These are phyloP conservation scores for Persicaria tinctoria DNA, from an alignment of 148 eudicot species.

Conservation along the genomic window DNA sequence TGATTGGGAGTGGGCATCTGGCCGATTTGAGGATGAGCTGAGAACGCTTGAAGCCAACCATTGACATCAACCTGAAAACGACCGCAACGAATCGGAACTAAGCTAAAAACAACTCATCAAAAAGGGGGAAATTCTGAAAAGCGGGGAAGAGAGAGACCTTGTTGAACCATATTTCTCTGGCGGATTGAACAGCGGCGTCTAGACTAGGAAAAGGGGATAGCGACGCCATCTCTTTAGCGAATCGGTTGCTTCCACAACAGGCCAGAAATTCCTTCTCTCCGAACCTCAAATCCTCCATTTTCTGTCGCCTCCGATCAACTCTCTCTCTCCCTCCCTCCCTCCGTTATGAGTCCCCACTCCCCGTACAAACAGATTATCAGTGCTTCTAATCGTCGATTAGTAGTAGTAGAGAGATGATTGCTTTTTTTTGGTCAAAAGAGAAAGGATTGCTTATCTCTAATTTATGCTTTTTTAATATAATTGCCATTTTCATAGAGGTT, in stretches of 20 bases:
- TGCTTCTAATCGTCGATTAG: too few species aligned
- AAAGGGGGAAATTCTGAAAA: background rate
- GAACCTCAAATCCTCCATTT: slow-evolving; percentile 6
- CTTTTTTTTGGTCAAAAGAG: too few species aligned
- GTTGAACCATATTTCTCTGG: slow-evolving; percentile 80
- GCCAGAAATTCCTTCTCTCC: slow-evolving; percentile 29
- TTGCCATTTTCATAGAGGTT: too few species aligned
- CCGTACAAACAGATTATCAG: too few species aligned
- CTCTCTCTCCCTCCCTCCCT: background rate
- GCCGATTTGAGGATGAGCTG: slow-evolving; percentile 89
- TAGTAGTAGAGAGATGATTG: too few species aligned
- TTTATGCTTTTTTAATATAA: too few species aligned
- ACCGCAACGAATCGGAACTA: background rate
- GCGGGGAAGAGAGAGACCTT: slow-evolving; percentile 30
- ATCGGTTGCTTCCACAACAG: slow-evolving; percentile 73
- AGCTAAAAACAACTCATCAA: background rate
- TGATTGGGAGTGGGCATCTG: slow-evolving; percentile 31
- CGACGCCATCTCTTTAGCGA: slow-evolving; percentile 56
- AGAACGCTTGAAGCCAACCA: slow-evolving; percentile 94
- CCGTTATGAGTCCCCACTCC: too few species aligned
- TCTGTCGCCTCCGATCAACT: background rate
- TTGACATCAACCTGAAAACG: slow-evolving; percentile 62
- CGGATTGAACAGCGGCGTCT: slow-evolving; percentile 42
- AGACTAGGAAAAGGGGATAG: slow-evolving; percentile 47
- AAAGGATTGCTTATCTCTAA: too few species aligned